Evolutionary conservation across 345 rosid genomes (phyloP).

Genomic region (Bretschneidera sinensis): DNA sequence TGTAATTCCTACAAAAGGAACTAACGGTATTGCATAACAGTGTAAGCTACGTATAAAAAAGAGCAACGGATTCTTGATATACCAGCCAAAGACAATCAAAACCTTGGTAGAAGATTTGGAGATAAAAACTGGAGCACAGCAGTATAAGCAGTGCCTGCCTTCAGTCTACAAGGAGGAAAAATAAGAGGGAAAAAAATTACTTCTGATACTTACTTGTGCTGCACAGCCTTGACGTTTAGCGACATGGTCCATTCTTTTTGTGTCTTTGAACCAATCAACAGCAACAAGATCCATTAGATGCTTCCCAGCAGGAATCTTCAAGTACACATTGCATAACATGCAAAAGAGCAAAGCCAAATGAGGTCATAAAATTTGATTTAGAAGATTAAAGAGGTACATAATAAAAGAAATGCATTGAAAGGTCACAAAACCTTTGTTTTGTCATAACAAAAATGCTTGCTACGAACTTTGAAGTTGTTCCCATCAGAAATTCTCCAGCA

Average conservation of each 20-base stretch:
- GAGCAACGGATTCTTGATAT: neutral
- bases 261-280: slow-evolving; percentile 98
- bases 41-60: neutral
- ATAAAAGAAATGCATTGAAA: neutral
- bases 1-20: neutral
- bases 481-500: slow-evolving; percentile 91
- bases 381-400: neutral
- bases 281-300: slow-evolving; percentile 98
- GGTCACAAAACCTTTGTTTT: slow-evolving; percentile 66
- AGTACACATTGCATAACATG: slow-evolving; percentile 13
- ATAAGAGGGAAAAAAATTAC: slow-evolving; percentile 4
- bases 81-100: neutral
- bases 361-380: slow-evolving; percentile 4
- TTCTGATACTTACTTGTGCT: slow-evolving; percentile 60
- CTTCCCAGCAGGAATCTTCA: slow-evolving; percentile 91
- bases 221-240: slow-evolving; percentile 93
- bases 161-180: neutral
- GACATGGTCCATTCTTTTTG: slow-evolving; percentile 95
- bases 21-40: neutral
- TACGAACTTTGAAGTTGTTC: slow-evolving; percentile 90
- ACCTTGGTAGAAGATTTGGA: neutral
- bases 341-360: slow-evolving; percentile 6
- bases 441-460: slow-evolving; percentile 80
- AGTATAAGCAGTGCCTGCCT: neutral
- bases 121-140: neutral